Evolutionary conservation across 805 yeast genomes (phyloP), one percentile per base, ranked within the genome.

Genomic region (Pichia pseudocactophila): DNA sequence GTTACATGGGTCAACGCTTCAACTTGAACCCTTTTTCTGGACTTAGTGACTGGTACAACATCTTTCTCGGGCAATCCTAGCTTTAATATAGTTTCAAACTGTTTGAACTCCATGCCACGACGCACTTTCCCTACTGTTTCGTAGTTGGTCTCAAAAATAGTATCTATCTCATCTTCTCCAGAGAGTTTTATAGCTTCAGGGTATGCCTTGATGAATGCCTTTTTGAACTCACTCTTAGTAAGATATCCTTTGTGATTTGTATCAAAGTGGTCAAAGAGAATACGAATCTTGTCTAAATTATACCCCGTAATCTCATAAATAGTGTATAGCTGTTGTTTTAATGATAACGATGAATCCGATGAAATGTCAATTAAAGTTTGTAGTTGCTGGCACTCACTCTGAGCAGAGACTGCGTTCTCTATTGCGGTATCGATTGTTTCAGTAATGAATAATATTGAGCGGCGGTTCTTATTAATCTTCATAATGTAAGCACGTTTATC

Each of bases 141-240:
- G 32, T 43, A 43, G 32, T 36, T 43, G 3, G 43, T 39, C 31
- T 43, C 46, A 39, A 43, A 43, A 16, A 43, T 34, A 6, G 53
- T 50, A 34, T 62, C 64, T 43, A 68, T 68, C 26, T 68, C 66
- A 30, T 55, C 58, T 39, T 59, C 55, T 43, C 67, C 70, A 1
- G 51, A 58, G 15, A 40, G 25, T 11, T 56, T 62, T 2, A 56
- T 45, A 36, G 66, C 56, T 5, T 57, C 61, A 1, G 68, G 61
- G 18, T 73, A 72, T 19, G 71, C 53, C 33, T 64, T 56, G n/a
- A 63, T 62, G 44, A 72, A 52, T 2, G 74, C 70, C 0, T 64
- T 65, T 3, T 61, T 55, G 45, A 73, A 73, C 51, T 73, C 77
- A 10, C 46, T 38, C 42, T 66, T 66, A 28, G 61, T 59, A 41